Evolutionary conservation across 345 rosid genomes (phyloP).

Genomic region (Salix suchowensis): DNA sequence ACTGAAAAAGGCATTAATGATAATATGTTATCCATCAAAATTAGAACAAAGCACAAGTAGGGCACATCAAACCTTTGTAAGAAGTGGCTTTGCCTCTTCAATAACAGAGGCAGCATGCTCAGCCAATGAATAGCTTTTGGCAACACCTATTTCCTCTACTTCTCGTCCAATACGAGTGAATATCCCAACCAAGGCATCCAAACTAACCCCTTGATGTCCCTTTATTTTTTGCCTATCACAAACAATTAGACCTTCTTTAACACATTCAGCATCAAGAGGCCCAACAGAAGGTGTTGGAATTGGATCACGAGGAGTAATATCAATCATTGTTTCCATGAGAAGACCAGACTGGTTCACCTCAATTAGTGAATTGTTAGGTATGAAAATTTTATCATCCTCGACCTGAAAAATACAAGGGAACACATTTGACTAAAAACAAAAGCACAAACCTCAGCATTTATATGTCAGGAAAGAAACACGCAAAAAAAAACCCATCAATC

Average conservation of each 20-base stretch:
- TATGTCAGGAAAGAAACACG: background rate
- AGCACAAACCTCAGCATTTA: background rate
- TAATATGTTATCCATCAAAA: background rate
- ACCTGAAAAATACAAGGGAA: conserved; percentile 39
- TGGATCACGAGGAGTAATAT: conserved; percentile 82
- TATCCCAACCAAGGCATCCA: conserved; percentile 87
- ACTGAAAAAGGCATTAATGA: background rate
- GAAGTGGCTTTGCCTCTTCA: conserved; percentile 86
- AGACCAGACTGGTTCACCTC: conserved; percentile 99
- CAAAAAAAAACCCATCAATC: conserved; percentile 2
- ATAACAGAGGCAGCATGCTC: conserved; percentile 75
- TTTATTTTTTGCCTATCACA: conserved; percentile 88
- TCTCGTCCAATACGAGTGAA: conserved; percentile 86
- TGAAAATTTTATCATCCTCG: conserved; percentile 90
- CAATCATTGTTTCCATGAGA: conserved; percentile 91
- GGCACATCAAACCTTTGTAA: conserved; percentile 62
- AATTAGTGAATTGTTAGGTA: conserved; percentile 78
- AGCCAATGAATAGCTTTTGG: conserved; percentile 56
- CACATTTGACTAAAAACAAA: conserved; percentile 1
- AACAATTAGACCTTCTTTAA: conserved; percentile 75
- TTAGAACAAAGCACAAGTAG: conserved; percentile 9
- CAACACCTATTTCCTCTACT: conserved; percentile 75
- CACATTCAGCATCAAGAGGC: conserved; percentile 74
- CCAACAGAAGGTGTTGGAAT: conserved; percentile 77
- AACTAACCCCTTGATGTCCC: conserved; percentile 86